Percentiles rank a stretch among this genome's conserved stretches.
These are phyloP conservation scores for Neofusicoccum ribis DNA, from an alignment of 2,329 filamentous ascomycete genomes.

Conservation along the genomic window DNA sequence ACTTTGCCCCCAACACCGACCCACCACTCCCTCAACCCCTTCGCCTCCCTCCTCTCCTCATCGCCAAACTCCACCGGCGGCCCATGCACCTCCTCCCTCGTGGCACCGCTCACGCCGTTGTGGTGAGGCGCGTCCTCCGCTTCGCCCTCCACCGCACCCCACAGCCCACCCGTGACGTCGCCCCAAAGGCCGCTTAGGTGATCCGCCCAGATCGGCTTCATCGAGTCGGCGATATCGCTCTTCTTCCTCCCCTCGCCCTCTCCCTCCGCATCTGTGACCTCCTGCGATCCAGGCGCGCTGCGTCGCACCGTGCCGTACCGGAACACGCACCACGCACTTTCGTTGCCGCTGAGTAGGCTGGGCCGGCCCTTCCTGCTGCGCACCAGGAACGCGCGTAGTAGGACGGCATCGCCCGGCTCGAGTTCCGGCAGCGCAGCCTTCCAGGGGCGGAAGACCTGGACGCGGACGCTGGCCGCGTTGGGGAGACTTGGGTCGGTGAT, in stretches of 20 bases:
- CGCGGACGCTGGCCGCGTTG: conserved; percentile 18
- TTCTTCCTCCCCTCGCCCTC: not conserved
- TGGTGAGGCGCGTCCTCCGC: not conserved
- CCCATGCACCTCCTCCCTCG: conserved; percentile 46
- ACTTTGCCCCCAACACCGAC: not conserved
- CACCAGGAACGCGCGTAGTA: conserved; percentile 47
- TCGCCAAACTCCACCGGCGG: conserved; percentile 48
- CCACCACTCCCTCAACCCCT: conserved; percentile 45
- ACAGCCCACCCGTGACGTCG: not conserved
- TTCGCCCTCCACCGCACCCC: not conserved
- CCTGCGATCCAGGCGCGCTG: not conserved
- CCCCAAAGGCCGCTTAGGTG: conserved; percentile 24
- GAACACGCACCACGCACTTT: conserved; percentile 52
- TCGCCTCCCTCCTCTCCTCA: conserved; percentile 46
- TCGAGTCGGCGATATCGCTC: not conserved
- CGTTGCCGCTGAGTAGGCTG: conserved; percentile 41
- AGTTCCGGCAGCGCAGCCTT: conserved; percentile 43
- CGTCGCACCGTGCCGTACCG: conserved; percentile 28
- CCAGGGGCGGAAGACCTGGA: conserved; percentile 48
- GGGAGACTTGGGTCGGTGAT: conserved; percentile 41
- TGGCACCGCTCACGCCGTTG: conserved; percentile 19
- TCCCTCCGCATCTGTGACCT: not conserved
- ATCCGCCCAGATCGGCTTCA: conserved; percentile 30
- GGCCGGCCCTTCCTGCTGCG: conserved; percentile 40
- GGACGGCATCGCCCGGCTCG: conserved; percentile 44